These are phyloP conservation scores for Penicillium cinerascens DNA, from an alignment of 495 filamentous ascomycete genomes.

Conservation along the genomic window DNA sequence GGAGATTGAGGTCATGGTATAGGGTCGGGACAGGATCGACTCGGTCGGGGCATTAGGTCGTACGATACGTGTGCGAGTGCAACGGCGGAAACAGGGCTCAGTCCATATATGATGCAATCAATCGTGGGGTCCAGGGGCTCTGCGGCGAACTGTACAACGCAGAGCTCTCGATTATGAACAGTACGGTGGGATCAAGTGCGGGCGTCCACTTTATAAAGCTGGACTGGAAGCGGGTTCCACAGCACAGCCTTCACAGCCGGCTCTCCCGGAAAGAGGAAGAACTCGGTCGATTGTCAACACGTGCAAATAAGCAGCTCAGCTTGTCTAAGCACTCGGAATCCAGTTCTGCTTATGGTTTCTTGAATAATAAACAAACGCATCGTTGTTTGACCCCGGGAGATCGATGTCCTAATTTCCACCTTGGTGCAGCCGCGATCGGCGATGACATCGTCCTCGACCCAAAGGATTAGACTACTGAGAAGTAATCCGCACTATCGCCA, in stretches of 20 bases:
- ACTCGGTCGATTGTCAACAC: constrained; percentile 2
- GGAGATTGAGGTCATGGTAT: constrained; percentile 9
- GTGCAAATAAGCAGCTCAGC: neutral
- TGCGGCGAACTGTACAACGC: neutral
- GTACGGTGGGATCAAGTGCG: neutral
- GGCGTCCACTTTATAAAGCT: neutral
- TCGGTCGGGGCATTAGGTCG: constrained; percentile 10
- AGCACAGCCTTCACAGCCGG: constrained; percentile 33
- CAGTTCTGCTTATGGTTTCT: neutral
- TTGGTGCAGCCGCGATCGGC: neutral
- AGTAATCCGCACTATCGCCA: neutral
- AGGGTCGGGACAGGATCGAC: neutral
- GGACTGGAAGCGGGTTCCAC: constrained; percentile 31
- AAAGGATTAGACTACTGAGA: neutral
- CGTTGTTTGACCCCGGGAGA: constrained; percentile 18
- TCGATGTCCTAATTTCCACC: constrained; percentile 9
- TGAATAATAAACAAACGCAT: neutral
- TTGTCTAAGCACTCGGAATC: neutral
- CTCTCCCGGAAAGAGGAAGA: constrained; percentile 21
- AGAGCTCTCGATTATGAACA: too few relatives aligned
- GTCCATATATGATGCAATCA: constrained; percentile 10
- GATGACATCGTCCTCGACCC: constrained; percentile 1
- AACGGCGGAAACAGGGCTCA: constrained; percentile 4
- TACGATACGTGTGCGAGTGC: constrained; percentile 3
- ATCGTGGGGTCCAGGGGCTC: neutral